These are phyloP conservation scores for Metschnikowia picachoensis DNA, from an alignment of 805 yeast genomes.

Conservation along the genomic window DNA sequence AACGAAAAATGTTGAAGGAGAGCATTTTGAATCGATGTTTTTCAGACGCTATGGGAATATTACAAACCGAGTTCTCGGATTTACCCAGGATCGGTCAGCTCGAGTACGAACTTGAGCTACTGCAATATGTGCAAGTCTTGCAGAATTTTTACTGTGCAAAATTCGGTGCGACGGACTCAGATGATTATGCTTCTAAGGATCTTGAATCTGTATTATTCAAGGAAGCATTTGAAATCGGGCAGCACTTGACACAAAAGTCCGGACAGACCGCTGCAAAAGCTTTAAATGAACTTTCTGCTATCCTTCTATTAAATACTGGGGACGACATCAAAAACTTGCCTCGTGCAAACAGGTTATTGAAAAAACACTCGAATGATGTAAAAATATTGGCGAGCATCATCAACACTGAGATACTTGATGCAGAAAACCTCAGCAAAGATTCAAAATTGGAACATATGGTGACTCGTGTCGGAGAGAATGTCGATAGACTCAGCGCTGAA, in stretches of 20 bases:
- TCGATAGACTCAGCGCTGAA: conserved; percentile 26
- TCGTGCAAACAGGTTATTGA: conserved; percentile 14
- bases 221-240: conserved; percentile 17
- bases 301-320: conserved; percentile 6
- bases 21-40: conserved; percentile 8
- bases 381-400: conserved; percentile 21
- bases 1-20: conserved; percentile 5
- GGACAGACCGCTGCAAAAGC: neutral
- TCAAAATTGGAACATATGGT: conserved; percentile 34
- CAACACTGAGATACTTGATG: conserved; percentile 19
- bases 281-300: conserved; percentile 11
- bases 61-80: conserved; percentile 4
- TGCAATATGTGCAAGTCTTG: conserved; percentile 23
- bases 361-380: conserved; percentile 22
- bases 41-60: conserved; percentile 4
- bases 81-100: conserved; percentile 8
- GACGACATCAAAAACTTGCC: conserved; percentile 9
- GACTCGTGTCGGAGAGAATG: conserved; percentile 28
- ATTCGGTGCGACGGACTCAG: conserved; percentile 4
- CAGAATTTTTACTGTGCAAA: conserved; percentile 21
- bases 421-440: conserved; percentile 24
- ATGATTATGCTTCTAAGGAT: neutral
- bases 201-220: conserved; percentile 16
- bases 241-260: conserved; percentile 17
- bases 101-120: conserved; percentile 25